Conservation (phyloP, 345 rosid genomes). For the Capsella bursapastoris region DNA sequence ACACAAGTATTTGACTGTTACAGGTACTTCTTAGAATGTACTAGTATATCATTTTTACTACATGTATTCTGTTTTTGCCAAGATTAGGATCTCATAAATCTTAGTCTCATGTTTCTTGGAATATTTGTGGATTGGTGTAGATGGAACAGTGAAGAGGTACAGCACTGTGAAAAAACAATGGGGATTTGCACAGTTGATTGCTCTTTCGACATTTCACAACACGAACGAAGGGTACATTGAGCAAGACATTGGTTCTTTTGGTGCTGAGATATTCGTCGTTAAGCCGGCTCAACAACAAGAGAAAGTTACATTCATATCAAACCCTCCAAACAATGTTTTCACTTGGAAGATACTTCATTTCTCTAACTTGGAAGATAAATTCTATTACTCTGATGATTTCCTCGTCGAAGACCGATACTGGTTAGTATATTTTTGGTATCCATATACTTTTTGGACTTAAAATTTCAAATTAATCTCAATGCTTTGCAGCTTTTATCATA, state of each 20-base stretch:
- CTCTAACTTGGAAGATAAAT: constrained; percentile 37
- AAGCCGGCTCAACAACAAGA: constrained; percentile 27
- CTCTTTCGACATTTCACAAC: constrained; percentile 39
- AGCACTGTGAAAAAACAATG: constrained; percentile 33
- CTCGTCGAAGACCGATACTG: constrained; percentile 45
- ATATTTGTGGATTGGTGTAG: constrained; percentile 27
- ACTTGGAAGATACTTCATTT: constrained; percentile 45
- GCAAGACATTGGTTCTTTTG: constrained; percentile 43
- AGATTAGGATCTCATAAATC: not conserved
- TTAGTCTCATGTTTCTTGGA: not conserved
- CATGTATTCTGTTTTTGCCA: too few relatives aligned
- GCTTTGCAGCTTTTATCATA: not conserved
- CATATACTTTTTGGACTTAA: not conserved
- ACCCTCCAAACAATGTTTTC: constrained; percentile 36
- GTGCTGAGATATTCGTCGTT: constrained; percentile 49
- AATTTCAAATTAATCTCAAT: not conserved
- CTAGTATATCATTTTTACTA: not conserved
- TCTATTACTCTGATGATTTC: constrained; percentile 28
- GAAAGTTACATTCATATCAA: constrained; percentile 35
- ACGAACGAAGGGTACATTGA: constrained; percentile 35
- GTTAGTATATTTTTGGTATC: constrained; percentile 28
- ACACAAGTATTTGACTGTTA: constrained; percentile 40
- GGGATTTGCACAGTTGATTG: constrained; percentile 44
- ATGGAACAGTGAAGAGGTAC: constrained; percentile 41
- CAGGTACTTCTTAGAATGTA: constrained; percentile 33